phyloP scores from a whole-genome alignment of 176 grass and related monocot genomes.

The Musa beccarii region DNA sequence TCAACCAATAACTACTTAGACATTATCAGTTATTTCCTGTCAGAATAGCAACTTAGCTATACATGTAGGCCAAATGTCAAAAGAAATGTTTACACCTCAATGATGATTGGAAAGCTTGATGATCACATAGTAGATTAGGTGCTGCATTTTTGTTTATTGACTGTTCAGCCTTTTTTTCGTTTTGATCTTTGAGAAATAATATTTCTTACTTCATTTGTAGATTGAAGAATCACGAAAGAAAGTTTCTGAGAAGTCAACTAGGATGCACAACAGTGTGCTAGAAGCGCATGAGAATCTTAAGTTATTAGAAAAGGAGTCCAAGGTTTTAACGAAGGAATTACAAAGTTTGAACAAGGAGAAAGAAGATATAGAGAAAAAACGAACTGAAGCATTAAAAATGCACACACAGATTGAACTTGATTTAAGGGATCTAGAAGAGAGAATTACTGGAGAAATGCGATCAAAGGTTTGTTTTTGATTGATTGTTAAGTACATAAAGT shows the following conservation, averaged over 20 bases:
- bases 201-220: conserved; percentile 24
- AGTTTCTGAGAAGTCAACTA: conserved; percentile 70
- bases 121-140: neutral
- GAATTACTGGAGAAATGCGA: conserved; percentile 55
- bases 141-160: neutral
- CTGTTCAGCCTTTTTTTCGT: neutral
- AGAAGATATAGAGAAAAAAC: conserved; percentile 69
- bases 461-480: conserved; percentile 52
- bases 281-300: conserved; percentile 74
- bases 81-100: neutral
- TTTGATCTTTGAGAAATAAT: neutral
- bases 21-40: too few relatives aligned
- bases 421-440: conserved; percentile 86
- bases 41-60: too few relatives aligned
- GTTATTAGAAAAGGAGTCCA: conserved; percentile 68
- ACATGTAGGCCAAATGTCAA: too few relatives aligned
- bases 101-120: neutral
- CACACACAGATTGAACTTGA: conserved; percentile 89
- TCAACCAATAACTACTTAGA: too few relatives aligned
- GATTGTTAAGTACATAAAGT: conserved; percentile 9
- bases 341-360: conserved; percentile 65
- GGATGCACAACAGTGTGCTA: conserved; percentile 71
- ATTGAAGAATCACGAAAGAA: conserved; percentile 80
- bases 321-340: conserved; percentile 69
- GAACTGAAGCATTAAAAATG: conserved; percentile 63